A percentile compares a stretch with the other conserved stretches of the same genome.
These are phyloP conservation scores for Dictyostelium capitatum DNA, from an alignment of 78 protist genomes.

Conservation along the genomic window DNA sequence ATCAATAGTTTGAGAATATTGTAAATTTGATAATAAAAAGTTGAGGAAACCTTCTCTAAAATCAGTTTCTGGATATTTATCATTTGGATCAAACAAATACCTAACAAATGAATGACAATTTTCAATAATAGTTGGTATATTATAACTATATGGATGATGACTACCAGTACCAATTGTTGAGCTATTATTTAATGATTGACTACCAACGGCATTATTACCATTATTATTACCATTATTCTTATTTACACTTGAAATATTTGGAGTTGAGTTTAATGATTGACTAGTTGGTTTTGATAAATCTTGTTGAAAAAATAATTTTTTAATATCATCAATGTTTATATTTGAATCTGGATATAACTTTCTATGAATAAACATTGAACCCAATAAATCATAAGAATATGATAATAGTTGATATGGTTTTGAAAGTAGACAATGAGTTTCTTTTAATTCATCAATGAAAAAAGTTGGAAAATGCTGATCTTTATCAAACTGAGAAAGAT, in stretches of 20 bases:
- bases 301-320: conserved; percentile 11
- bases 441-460: conserved; percentile 56
- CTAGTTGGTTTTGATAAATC: not conserved
- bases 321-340: conserved; percentile 28
- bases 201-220: not conserved
- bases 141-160: conserved; percentile 14
- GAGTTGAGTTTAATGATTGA: conserved; percentile 17
- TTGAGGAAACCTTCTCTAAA: conserved; percentile 45
- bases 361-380: conserved; percentile 29
- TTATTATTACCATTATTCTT: not conserved
- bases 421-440: conserved; percentile 27
- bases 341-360: not conserved
- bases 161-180: not conserved
- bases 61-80: conserved; percentile 65
- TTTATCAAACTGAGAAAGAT: conserved; percentile 44
- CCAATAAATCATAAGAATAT: conserved; percentile 32
- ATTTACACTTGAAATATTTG: not conserved
- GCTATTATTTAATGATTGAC: conserved; percentile 6
- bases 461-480: conserved; percentile 40
- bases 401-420: conserved; percentile 35
- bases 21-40: conserved; percentile 30
- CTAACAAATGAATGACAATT: conserved; percentile 29
- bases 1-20: conserved; percentile 42
- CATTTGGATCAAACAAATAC: conserved; percentile 55
- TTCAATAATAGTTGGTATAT: conserved; percentile 25